Percentiles rank a stretch among this genome's conserved stretches.
Conservation (phyloP, 306 rosid species). For the Nissolia schottii region DNA sequence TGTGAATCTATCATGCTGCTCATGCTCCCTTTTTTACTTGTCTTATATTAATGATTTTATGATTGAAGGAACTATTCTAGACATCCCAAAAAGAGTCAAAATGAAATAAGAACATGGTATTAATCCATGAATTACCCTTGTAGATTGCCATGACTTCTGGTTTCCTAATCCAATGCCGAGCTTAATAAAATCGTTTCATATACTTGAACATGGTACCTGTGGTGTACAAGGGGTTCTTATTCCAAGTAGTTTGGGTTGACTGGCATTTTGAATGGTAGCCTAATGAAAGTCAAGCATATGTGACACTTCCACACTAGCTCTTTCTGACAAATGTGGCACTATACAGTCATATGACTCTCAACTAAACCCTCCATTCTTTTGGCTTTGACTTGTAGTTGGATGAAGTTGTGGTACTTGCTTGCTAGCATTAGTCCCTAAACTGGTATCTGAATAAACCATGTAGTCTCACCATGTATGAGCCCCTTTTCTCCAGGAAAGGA, state of each 20-base stretch:
- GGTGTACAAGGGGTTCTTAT: background rate
- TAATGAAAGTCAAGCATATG: background rate
- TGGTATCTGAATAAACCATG: slow-evolving; percentile 14
- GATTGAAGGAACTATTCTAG: background rate
- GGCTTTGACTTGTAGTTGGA: slow-evolving; percentile 38
- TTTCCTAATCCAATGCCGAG: no score
- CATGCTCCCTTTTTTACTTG: background rate
- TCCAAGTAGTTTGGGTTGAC: background rate
- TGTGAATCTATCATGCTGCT: background rate
- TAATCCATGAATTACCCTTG: background rate
- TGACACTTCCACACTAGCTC: background rate
- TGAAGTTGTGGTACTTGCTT: background rate
- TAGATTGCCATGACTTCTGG: no score
- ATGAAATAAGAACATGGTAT: background rate
- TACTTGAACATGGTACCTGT: no score
- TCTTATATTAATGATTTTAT: background rate
- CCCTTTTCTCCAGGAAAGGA: slow-evolving; percentile 24
- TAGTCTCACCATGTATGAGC: slow-evolving; percentile 39
- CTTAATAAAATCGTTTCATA: no score
- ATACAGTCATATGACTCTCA: background rate
- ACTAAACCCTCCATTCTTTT: slow-evolving; percentile 9
- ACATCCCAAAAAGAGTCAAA: background rate
- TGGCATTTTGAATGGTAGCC: background rate
- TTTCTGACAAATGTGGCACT: background rate
- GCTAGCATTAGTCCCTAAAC: background rate